Percentiles rank a stretch among this genome's conserved stretches.
These are phyloP conservation scores for Citeromyces matritensis DNA, from an alignment of 805 yeast species.

Conservation along the genomic window DNA sequence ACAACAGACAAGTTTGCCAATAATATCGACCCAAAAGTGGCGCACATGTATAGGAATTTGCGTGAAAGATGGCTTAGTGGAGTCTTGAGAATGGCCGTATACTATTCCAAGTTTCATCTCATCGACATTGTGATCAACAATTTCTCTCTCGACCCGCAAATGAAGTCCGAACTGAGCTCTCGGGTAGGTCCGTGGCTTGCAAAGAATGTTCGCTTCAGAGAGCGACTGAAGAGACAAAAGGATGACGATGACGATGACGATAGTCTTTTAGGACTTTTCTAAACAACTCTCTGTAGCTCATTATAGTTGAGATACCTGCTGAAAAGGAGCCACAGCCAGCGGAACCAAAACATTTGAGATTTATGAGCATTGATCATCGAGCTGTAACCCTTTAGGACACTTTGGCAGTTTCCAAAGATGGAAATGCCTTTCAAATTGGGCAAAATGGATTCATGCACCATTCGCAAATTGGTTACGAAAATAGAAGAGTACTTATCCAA, in stretches of 20 bases:
- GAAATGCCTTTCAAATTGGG: not conserved
- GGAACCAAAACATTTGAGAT: constrained; percentile 91
- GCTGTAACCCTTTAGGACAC: constrained; percentile 27
- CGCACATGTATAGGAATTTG: too few relatives aligned
- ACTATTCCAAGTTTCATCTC: constrained; percentile 12
- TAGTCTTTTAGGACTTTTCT: constrained; percentile 1
- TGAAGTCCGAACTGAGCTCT: constrained; percentile 7
- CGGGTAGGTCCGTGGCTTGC: constrained; percentile 7
- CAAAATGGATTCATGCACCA: constrained; percentile 12
- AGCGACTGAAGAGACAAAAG: constrained; percentile 3
- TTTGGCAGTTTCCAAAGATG: constrained; percentile 21
- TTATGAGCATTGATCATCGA: constrained; percentile 76
- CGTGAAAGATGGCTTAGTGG: constrained; percentile 9
- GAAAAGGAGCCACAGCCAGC: constrained; percentile 73
- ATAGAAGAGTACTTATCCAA: constrained; percentile 33
- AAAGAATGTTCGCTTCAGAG: constrained; percentile 7
- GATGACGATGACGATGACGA: constrained; percentile 6
- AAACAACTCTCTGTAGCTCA: constrained; percentile 23
- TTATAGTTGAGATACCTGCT: constrained; percentile 71
- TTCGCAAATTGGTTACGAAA: constrained; percentile 19
- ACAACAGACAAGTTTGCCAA: too few relatives aligned
- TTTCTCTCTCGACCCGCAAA: constrained; percentile 9
- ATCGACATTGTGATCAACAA: too few relatives aligned
- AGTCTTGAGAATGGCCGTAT: constrained; percentile 8
- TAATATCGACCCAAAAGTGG: too few relatives aligned